A percentile compares a stretch with the other conserved stretches of the same genome.
Evolutionary conservation across 2,329 filamentous ascomycete species (phyloP).

Genomic region (Verruconis gallopava): DNA sequence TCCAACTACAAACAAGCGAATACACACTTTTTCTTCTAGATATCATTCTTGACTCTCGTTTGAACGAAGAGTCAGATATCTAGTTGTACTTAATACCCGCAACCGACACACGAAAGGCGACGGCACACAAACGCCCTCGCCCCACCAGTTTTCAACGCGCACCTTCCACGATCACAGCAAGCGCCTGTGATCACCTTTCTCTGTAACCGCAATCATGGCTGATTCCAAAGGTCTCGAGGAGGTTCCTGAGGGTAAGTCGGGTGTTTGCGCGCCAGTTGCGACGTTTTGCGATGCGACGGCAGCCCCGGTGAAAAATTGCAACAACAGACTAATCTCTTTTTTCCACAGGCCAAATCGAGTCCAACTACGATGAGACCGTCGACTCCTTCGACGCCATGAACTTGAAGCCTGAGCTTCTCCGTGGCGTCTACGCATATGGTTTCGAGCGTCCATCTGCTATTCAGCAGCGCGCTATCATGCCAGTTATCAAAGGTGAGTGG

Average conservation of each 20-base stretch:
- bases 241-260: slow-evolving; percentile 75
- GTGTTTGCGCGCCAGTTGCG: background rate
- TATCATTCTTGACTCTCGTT: slow-evolving; percentile 1
- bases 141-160: slow-evolving; percentile 25
- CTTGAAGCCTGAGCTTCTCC: slow-evolving; percentile 92
- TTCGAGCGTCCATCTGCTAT: slow-evolving; percentile 99
- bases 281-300: background rate
- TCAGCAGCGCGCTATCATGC: slow-evolving; percentile 99
- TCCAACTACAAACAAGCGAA: background rate
- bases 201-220: slow-evolving; percentile 83
- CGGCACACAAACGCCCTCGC: slow-evolving; percentile 27
- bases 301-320: background rate
- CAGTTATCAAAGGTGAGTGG: slow-evolving; percentile 90
- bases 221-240: slow-evolving; percentile 96
- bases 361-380: slow-evolving; percentile 99
- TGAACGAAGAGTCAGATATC: slow-evolving; percentile 28
- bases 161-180: slow-evolving; percentile 50
- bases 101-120: slow-evolving; percentile 24
- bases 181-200: slow-evolving; percentile 7
- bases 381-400: slow-evolving; percentile 99
- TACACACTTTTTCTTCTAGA: background rate
- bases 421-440: slow-evolving; percentile 98
- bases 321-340: slow-evolving; percentile 15
- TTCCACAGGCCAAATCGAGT: slow-evolving; percentile 86
- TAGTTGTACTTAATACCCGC: slow-evolving; percentile 23